phyloP scores from a whole-genome alignment of 208 protist species.

The Leishmania major region DNA sequence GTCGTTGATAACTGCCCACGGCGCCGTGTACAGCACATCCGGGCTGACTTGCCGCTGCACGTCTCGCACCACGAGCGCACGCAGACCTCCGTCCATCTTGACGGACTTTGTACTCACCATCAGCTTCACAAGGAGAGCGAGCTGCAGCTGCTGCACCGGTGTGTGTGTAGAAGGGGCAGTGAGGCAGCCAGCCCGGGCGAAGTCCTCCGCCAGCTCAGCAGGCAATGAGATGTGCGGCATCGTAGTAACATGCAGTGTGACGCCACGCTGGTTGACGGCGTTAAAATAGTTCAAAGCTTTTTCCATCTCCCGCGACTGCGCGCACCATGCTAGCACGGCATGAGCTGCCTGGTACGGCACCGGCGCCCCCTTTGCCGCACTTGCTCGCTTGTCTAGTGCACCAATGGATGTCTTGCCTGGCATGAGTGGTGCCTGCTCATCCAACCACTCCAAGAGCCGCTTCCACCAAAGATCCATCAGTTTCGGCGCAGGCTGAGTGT shows the following conservation, averaged over 20 bases:
- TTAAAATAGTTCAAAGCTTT: conserved; percentile 64
- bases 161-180: conserved; percentile 17
- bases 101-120: conserved; percentile 71
- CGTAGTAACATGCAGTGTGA: conserved; percentile 25
- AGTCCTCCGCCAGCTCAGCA: background rate
- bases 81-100: conserved; percentile 76
- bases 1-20: conserved; percentile 84
- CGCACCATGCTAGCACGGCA: conserved; percentile 68
- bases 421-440: background rate
- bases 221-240: background rate
- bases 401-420: conserved; percentile 10
- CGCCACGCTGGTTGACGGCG: conserved; percentile 50
- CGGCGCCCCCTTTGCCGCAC: conserved; percentile 7
- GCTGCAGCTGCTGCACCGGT: conserved; percentile 53
- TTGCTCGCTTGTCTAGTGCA: background rate
- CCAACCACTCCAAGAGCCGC: conserved; percentile 38
- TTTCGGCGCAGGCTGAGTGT: conserved; percentile 61
- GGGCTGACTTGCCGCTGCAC: conserved; percentile 61
- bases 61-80: conserved; percentile 67
- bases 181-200: conserved; percentile 34
- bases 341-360: conserved; percentile 66
- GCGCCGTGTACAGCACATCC: conserved; percentile 35
- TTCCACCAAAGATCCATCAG: conserved; percentile 85
- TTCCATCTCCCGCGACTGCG: conserved; percentile 70
- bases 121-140: conserved; percentile 77